Conservation (phyloP, 2,329 filamentous ascomycete genomes). For the Penicillium janthinellum region DNA sequence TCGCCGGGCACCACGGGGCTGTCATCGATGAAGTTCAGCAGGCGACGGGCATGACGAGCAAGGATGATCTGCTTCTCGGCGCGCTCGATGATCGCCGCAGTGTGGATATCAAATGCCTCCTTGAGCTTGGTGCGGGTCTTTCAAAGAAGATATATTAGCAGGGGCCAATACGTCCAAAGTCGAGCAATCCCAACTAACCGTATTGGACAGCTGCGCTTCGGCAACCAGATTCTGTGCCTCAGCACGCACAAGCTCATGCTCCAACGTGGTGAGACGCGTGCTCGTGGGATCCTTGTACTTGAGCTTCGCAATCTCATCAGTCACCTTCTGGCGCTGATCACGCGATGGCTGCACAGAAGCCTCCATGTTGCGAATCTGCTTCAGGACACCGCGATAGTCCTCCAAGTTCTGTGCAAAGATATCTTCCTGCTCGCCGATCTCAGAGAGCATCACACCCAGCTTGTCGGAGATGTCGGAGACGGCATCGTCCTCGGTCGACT, state of each 20-base stretch:
- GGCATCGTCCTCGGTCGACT: constrained; percentile 82
- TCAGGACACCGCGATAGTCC: constrained; percentile 78
- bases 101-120: constrained; percentile 87
- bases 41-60: constrained; percentile 82
- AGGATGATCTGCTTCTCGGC: constrained; percentile 96
- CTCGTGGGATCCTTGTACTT: constrained; percentile 92
- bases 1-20: constrained; percentile 88
- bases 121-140: constrained; percentile 95
- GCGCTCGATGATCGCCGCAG: constrained; percentile 88
- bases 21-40: constrained; percentile 85
- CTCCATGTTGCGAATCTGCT: constrained; percentile 94
- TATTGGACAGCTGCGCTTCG: constrained; percentile 93
- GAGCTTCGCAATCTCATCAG: constrained; percentile 87
- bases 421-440: constrained; percentile 94
- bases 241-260: constrained; percentile 94
- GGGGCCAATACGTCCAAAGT: background rate
- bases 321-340: constrained; percentile 82
- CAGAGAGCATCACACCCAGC: constrained; percentile 85
- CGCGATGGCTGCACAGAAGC: constrained; percentile 90
- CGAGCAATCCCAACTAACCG: constrained; percentile 60
- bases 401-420: constrained; percentile 82
- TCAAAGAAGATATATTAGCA: constrained; percentile 8
- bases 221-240: constrained; percentile 96
- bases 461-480: constrained; percentile 93
- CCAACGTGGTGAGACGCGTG: constrained; percentile 76